Evolutionary conservation across 257 asterid species (phyloP).

Genomic region (Solanum paucissectum): DNA sequence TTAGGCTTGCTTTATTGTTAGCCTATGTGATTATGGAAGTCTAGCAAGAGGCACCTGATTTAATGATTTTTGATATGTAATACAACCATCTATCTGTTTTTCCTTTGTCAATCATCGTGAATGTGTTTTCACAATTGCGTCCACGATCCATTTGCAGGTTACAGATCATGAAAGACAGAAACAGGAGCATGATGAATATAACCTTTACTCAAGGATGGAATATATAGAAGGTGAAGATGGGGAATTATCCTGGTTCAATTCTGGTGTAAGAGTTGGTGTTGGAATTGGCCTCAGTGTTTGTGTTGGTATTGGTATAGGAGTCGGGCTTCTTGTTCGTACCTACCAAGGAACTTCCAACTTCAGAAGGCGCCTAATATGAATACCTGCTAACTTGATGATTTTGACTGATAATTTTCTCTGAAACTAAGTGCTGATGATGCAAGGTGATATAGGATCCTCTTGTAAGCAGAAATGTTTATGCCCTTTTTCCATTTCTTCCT

Average conservation of each 20-base stretch:
- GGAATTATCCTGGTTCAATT: conserved; percentile 66
- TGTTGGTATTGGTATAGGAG: conserved; percentile 66
- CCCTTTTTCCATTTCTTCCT: background rate
- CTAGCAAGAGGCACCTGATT: background rate
- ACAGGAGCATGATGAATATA: conserved; percentile 22
- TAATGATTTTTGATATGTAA: background rate
- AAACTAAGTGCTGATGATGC: background rate
- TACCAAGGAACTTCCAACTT: conserved; percentile 65
- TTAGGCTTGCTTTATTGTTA: background rate
- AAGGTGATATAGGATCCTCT: background rate
- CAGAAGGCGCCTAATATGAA: conserved; percentile 38
- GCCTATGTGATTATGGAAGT: background rate
- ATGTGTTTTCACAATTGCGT: background rate
- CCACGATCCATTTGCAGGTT: conserved; percentile 17
- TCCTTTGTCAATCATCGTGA: background rate
- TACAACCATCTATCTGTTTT: background rate
- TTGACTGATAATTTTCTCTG: background rate
- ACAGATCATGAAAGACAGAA: conserved; percentile 10
- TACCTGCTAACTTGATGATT: background rate
- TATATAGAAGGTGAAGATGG: conserved; percentile 46
- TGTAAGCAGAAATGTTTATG: background rate
- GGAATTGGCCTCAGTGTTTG: conserved; percentile 68
- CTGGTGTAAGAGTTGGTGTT: conserved; percentile 68
- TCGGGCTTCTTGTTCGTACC: conserved; percentile 54
- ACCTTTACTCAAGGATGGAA: conserved; percentile 23